Base-by-base conservation (phyloP, 148 eudicot genomes). In the Cornus suecica region DNA sequence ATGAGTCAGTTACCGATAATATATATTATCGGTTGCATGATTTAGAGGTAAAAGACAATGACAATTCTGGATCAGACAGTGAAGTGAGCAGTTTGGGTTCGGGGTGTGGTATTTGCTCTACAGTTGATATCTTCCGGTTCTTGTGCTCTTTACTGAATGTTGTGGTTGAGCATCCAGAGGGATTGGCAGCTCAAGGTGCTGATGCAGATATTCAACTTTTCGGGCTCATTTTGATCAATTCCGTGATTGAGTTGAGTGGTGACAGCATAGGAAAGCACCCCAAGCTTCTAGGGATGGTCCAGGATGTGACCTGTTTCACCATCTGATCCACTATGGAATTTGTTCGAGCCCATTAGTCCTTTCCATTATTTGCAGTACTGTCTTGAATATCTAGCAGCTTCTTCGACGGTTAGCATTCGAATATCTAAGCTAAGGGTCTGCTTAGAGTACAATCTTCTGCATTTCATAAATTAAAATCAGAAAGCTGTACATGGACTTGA, bases 351-450 rank as follows among this genome's bases (percentile, higher is more conserved):
- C 97, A 8, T 86, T 93, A 29, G 84, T 95, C 41, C 79, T 93
- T 73, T 95, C 99, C 25, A 91, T 95, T 97, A 95, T 95, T 32
- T 87, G 94, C 79, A 95, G 97, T 84, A 95, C 91, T 27, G 89
- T 91, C 70, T 72, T 91, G 52, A 92, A 90, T 51, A 78, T 87
- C 0, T 95, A 92, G 73, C 87, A 92, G 76, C 92, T 92, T 74
- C 91, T 92, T 69, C 96, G 94, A 75, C 85, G 86, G 98, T 93
- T 28, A 77, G 86, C 23, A 29, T 29, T 10, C 10, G 9, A 41
- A 20, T 13, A 31, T 18, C 11, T 14, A 62, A 34, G 2, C 24
- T 9, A 22, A 41, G 16, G n/a, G n/a, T n/a, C n/a, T n/a, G n/a
- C n/a, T n/a, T n/a, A n/a, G n/a, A n/a, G n/a, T n/a, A n/a, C n/a